These are phyloP conservation scores for Fusarium sp. DNA, from an alignment of 2,329 filamentous ascomycete species.

Conservation along the genomic window DNA sequence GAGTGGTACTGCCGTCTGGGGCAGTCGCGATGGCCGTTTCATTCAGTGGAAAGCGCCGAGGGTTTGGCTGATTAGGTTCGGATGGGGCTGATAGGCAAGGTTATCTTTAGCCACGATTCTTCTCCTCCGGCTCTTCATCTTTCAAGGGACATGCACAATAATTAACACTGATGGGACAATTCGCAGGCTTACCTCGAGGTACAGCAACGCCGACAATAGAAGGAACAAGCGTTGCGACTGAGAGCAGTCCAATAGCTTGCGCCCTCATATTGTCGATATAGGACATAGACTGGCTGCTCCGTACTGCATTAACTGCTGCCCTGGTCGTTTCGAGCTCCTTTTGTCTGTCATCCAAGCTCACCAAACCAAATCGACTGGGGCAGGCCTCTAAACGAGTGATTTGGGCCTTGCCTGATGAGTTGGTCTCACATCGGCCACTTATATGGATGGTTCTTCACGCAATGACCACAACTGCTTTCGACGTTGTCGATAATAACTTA, in stretches of 20 bases:
- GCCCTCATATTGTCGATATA: slow-evolving; percentile 31
- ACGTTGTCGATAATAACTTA: slow-evolving; percentile 1
- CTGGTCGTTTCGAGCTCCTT: slow-evolving; percentile 3
- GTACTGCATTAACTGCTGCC: slow-evolving; percentile 1
- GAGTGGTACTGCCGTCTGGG: slow-evolving; percentile 20
- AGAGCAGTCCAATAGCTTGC: slow-evolving; percentile 33
- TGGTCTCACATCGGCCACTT: slow-evolving; percentile 9
- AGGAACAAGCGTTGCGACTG: slow-evolving; percentile 24
- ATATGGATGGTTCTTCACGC: background rate
- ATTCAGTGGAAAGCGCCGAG: slow-evolving; percentile 29
- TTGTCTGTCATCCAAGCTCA: slow-evolving; percentile 11
- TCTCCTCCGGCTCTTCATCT: background rate
- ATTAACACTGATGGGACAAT: background rate
- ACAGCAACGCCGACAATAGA: slow-evolving; percentile 26
- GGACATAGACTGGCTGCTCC: background rate
- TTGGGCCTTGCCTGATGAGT: slow-evolving; percentile 10
- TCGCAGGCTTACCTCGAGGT: slow-evolving; percentile 30
- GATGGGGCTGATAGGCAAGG: background rate
- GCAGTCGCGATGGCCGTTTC: slow-evolving; percentile 19
- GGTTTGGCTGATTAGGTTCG: slow-evolving; percentile 8
- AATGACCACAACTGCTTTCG: background rate
- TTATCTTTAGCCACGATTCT: slow-evolving; percentile 7
- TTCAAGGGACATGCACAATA: background rate
- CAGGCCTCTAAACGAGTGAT: slow-evolving; percentile 34
- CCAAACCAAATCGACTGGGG: background rate